A percentile compares a stretch with the other conserved stretches of the same genome.
Conservation (phyloP, 495 filamentous ascomycete genomes). For the Neurospora terricola region DNA sequence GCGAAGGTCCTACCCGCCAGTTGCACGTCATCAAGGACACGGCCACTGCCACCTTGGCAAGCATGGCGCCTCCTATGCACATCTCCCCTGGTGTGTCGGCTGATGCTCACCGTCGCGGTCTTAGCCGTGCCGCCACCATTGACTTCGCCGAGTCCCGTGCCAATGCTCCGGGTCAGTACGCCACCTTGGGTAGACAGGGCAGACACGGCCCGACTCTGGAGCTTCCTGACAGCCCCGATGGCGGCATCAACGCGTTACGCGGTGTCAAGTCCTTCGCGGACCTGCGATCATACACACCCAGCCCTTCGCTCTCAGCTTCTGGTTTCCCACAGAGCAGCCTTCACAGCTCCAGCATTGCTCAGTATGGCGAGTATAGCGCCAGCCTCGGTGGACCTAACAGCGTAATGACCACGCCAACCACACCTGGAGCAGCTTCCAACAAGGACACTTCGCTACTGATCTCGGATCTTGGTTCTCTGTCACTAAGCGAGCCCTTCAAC, state of each 20-base stretch:
- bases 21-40: slow-evolving; percentile 73
- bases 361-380: slow-evolving; percentile 36
- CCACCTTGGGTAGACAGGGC: slow-evolving; percentile 64
- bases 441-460: slow-evolving; percentile 48
- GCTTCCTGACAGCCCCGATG: slow-evolving; percentile 72
- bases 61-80: slow-evolving; percentile 29
- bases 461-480: slow-evolving; percentile 46
- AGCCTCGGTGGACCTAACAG: slow-evolving; percentile 27
- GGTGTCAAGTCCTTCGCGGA: slow-evolving; percentile 96
- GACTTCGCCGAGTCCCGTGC: slow-evolving; percentile 89
- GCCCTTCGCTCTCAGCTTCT: slow-evolving; percentile 74
- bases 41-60: slow-evolving; percentile 16
- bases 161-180: slow-evolving; percentile 56
- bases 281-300: slow-evolving; percentile 87
- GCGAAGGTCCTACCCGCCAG: slow-evolving; percentile 73
- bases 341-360: slow-evolving; percentile 53
- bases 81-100: slow-evolving; percentile 54
- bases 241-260: slow-evolving; percentile 47
- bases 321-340: slow-evolving; percentile 26
- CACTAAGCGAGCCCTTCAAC: slow-evolving; percentile 56
- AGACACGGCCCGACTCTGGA: slow-evolving; percentile 60
- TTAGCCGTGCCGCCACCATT: slow-evolving; percentile 94
- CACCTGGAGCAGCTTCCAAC: slow-evolving; percentile 50
- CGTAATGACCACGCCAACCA: slow-evolving; percentile 25
- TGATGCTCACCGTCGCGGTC: slow-evolving; percentile 65